Evolutionary conservation across 305 asterid species (phyloP).

Genomic region (Fraxinus angustifolia): DNA sequence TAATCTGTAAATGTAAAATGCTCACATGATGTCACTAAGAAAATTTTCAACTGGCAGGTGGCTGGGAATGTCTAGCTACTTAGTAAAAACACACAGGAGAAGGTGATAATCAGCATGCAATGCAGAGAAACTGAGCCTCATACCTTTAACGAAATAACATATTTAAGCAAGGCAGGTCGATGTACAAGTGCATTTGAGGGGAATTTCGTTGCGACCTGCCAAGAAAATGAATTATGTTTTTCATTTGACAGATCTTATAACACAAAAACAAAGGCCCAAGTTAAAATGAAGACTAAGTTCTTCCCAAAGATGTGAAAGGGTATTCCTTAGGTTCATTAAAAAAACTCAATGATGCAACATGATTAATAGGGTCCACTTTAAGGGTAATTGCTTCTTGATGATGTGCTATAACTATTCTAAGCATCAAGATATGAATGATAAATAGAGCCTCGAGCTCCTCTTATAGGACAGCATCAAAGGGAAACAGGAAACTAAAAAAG

Average conservation of each 20-base stretch:
- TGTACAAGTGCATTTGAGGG: conserved; percentile 84
- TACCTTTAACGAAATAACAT: conserved; percentile 69
- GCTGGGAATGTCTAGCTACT: neutral
- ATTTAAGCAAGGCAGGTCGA: conserved; percentile 65
- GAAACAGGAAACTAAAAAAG: conserved; percentile 7
- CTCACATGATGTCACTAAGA: neutral
- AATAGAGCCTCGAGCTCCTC: neutral
- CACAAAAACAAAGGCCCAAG: neutral
- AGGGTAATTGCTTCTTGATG: neutral
- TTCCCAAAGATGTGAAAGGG: neutral
- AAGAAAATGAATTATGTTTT: conserved; percentile 2
- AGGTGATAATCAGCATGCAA: conserved; percentile 3
- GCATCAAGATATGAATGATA: neutral
- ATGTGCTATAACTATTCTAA: conserved; percentile 2
- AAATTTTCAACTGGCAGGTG: conserved; percentile 1
- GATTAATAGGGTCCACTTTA: neutral
- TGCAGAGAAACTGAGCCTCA: conserved; percentile 14
- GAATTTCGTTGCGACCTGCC: conserved; percentile 81
- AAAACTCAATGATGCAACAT: neutral
- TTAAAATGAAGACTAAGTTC: neutral
- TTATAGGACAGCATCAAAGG: neutral
- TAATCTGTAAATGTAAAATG: conserved; percentile 49
- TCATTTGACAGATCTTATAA: neutral
- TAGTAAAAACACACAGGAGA: neutral
- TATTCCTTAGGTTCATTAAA: neutral